Base-by-base conservation (phyloP, 73 alveolate genomes). In the Paramecium tetraurelia region DNA sequence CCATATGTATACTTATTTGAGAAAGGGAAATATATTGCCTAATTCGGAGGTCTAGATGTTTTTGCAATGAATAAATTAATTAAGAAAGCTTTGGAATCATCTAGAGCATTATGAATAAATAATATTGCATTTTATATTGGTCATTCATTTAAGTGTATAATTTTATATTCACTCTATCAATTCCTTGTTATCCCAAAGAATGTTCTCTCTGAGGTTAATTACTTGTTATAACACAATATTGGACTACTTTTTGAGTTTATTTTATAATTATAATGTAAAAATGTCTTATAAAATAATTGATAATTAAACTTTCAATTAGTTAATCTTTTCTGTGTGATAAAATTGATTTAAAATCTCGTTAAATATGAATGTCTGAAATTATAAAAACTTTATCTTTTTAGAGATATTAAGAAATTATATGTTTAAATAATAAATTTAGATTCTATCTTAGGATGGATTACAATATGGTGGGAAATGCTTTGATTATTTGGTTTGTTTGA, bases 21-120 rank as follows among this genome's bases (percentile, higher is more conserved):
- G 18, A 80, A 46, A 46, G 90, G 90, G 24, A 80, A 44, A 46
- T 80, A 80, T 80, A 80, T 80, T 20, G 90, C 90, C 20, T 80
- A 80, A 80, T 80, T 80, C n/a, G 90, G 90, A 9, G 90, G 76
- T 10, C 10, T 80, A 46, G 90, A 80, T 48, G 46, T 80, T 20
- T 80, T 80, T 48, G 90, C 90, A 21, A 22, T 80, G 57, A 44
- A 80, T 41, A 80, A 80, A 35, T 31, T 48, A 46, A 41, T 80
- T 35, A 80, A 44, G 44, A 80, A 80, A 35, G 90, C 90, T 18
- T 80, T 80, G 22, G 90, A 80, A 46, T 80, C 70, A 1, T 41
- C 76, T 20, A 80, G 90, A 80, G 90, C 86, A 72, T 20, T 72
- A 38, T 72, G 86, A 72, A 22, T 63, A 31, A 27, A 14, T 16